Conservation (phyloP, 208 protist genomes). For the Trichomonas vaginalis region DNA sequence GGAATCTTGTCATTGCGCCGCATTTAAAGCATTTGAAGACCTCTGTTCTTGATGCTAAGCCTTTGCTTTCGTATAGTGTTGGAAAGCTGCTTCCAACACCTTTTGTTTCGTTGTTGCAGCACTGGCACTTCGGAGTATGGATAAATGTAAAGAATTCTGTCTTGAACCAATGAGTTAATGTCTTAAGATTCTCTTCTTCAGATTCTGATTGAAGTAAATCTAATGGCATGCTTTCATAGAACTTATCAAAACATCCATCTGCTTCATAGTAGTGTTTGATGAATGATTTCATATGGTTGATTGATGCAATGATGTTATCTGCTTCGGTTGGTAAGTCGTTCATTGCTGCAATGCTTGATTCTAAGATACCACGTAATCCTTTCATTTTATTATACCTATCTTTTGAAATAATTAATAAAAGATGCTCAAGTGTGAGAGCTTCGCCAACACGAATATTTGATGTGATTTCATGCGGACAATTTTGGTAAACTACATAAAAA, state of each 20-base stretch:
- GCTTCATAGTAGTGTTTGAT: neutral
- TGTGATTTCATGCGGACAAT: neutral
- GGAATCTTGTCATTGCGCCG: conserved; percentile 19
- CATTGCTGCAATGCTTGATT: neutral
- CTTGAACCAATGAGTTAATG: conserved; percentile 21
- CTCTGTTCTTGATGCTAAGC: neutral
- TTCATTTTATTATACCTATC: neutral
- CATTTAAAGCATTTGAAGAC: conserved; percentile 18
- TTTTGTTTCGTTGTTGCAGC: neutral
- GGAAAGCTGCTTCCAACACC: neutral
- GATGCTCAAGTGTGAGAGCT: neutral
- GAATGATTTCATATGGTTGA: neutral
- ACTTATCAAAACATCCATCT: neutral
- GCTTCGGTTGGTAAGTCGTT: neutral
- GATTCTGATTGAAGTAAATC: neutral
- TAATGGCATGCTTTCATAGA: neutral
- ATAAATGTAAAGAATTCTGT: conserved; percentile 19
- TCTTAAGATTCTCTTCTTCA: neutral
- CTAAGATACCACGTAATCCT: neutral
- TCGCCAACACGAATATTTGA: neutral
- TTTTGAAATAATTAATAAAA: neutral
- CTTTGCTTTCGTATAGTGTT: neutral
- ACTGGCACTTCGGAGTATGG: neutral
- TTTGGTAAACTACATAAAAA: neutral
- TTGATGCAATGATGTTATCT: neutral